A percentile compares a stretch with the other conserved stretches of the same genome.
Evolutionary conservation across 805 yeast genomes (phyloP).

Genomic region (Candida morakotiae): DNA sequence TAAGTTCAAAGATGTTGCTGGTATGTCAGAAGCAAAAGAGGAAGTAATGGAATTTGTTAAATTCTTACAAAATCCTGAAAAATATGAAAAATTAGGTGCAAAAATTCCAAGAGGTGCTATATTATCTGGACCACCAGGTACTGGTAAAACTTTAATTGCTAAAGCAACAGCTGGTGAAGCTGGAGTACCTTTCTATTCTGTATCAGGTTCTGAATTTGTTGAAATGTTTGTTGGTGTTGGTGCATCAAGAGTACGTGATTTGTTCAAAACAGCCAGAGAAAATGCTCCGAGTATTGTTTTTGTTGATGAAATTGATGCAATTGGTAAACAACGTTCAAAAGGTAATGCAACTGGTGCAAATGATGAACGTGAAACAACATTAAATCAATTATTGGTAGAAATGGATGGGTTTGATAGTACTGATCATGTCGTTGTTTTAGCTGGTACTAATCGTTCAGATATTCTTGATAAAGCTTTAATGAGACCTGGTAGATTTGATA

Average conservation of each 20-base stretch:
- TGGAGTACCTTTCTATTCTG: constrained; percentile 93
- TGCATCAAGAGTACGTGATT: constrained; percentile 95
- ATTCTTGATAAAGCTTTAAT: constrained; percentile 87
- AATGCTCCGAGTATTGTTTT: constrained; percentile 95
- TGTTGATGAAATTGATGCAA: constrained; percentile 99
- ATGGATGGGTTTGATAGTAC: constrained; percentile 95
- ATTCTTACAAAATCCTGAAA: constrained; percentile 83
- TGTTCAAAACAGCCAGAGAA: constrained; percentile 87
- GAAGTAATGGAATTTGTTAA: constrained; percentile 98
- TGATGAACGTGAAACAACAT: constrained; percentile 95
- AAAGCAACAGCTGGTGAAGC: constrained; percentile 99
- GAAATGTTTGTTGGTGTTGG: constrained; percentile 99
- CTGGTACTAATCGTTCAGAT: constrained; percentile 96
- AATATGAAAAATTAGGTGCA: constrained; percentile 92
- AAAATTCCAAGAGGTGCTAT: constrained; percentile 98
- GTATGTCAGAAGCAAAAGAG: constrained; percentile 93
- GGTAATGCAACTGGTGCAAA: constrained; percentile 77
- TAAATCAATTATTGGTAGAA: constrained; percentile 93
- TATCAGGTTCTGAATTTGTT: constrained; percentile 95
- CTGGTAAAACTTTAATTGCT: constrained; percentile 95
- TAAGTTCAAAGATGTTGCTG: constrained; percentile 93
- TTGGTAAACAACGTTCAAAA: constrained; percentile 84
- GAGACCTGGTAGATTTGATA: constrained; percentile 97
- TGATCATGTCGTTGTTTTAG: constrained; percentile 94
- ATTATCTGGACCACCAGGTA: constrained; percentile 97